These are phyloP conservation scores for Rhytidiadelphus loreus DNA, from an alignment of 225 moss, liverwort and hornwort species.

Conservation along the genomic window DNA sequence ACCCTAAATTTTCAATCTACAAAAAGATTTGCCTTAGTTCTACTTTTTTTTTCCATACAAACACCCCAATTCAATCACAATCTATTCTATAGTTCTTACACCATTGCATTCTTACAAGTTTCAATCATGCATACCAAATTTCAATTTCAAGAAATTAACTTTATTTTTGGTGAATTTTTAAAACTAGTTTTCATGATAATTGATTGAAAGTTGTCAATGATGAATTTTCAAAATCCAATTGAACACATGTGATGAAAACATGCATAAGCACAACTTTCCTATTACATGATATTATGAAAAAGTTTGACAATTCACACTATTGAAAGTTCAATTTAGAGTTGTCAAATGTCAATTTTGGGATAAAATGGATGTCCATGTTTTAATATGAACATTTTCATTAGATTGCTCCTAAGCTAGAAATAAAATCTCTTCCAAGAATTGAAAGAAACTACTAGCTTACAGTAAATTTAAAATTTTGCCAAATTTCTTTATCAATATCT, in stretches of 20 bases:
- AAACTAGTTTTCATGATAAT: too few relatives aligned
- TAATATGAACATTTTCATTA: not conserved
- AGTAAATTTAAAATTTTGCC: not conserved
- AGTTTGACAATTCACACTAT: too few relatives aligned
- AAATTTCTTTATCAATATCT: not conserved
- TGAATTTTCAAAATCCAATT: too few relatives aligned
- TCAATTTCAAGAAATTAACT: too few relatives aligned
- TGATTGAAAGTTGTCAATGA: too few relatives aligned
- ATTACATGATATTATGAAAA: too few relatives aligned
- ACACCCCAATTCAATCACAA: not conserved
- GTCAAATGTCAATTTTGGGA: accelerated
- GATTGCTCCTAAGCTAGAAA: not conserved
- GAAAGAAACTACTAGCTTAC: not conserved
- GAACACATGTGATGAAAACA: too few relatives aligned
- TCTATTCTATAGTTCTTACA: not conserved
- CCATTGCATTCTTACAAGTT: not conserved
- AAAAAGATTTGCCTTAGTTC: not conserved
- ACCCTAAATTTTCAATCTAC: not conserved
- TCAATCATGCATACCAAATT: too few relatives aligned
- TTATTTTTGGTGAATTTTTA: too few relatives aligned
- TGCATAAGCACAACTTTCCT: too few relatives aligned
- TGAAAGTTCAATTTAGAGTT: not conserved
- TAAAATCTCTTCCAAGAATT: not conserved
- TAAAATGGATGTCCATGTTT: accelerated
- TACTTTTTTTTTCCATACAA: not conserved